Base-by-base conservation (phyloP, 2,329 filamentous ascomycete genomes). In the Verticillium isaacii region DNA sequence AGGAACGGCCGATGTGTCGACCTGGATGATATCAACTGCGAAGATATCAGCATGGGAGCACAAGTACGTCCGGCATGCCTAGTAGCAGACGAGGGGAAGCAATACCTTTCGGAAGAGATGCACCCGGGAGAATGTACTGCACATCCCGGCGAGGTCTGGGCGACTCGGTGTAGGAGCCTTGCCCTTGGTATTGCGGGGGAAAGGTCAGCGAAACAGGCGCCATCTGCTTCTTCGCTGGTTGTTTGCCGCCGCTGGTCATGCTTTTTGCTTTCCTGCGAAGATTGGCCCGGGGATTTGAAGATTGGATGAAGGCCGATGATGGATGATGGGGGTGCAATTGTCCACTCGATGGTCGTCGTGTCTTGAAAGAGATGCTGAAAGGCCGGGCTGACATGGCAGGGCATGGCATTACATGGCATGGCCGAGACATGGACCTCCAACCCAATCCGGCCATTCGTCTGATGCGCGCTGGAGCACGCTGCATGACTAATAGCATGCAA, bases 1-100 rank as follows among this genome's bases (percentile, higher is more conserved):
- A 6, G 65, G 60, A 9, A 65, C 45, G 57, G 61, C 61, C 29
- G 64, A 61, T 8, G 67, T 67, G 59, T 69, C 64, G 36, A 69
- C 62, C 23, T 62, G 62, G 32, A 66, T 54, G 3, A 59, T 36
- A 9, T 68, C 64, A 45, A 64, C 61, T 61, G 60, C 57, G 23
- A 55, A 50, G 4, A 34, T 36, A 29, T 56, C 32, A 50, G 19
- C 11, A 5, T 5, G n/a, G 41, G 12, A 15, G 34, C 17, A n/a
- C 52, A 29, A 29, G 29, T 6, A 29, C 29, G 29, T 5, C 29
- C 29, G 29, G 29, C 4, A 19, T 41, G 12, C 9, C 15, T 32
- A 25, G 7, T 25, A 25, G 5, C 25, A 25, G 23, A 56, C 14
- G 25, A 6, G 50, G 15, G 19, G n/a, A 9, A 19, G 37, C 25